Conservation (phyloP, 2,329 filamentous ascomycete genomes). For the Alternaria solani region DNA sequence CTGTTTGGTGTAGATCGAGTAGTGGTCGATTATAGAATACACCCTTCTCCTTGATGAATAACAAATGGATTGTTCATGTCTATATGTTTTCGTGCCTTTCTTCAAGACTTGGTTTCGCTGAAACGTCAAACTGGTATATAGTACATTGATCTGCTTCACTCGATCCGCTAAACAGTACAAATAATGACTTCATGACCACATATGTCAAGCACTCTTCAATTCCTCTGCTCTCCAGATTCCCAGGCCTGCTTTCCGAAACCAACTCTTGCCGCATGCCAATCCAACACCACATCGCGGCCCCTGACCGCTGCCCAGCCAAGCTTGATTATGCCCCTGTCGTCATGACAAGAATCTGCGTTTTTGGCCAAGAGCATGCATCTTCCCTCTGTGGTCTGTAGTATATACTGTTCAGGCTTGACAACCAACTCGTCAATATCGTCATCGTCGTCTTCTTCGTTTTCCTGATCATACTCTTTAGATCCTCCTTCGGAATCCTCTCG, state of each 20-base stretch:
- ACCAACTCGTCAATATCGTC: slow-evolving; percentile 16
- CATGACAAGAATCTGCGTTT: slow-evolving; percentile 7
- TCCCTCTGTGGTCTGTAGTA: slow-evolving; percentile 17
- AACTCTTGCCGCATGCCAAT: slow-evolving; percentile 19
- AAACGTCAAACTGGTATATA: not conserved
- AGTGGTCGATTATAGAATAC: too few relatives aligned
- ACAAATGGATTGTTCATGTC: not conserved
- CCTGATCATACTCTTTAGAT: not conserved
- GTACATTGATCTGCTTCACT: not conserved
- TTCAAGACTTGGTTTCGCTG: not conserved
- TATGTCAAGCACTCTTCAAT: not conserved
- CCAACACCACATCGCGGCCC: slow-evolving; percentile 25
- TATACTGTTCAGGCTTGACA: slow-evolving; percentile 27
- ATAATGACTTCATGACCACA: not conserved
- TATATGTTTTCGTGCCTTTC: not conserved
- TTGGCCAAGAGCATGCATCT: slow-evolving; percentile 24
- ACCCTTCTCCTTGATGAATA: not conserved
- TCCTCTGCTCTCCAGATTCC: not conserved
- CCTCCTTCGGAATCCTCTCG: not conserved
- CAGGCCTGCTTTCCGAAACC: slow-evolving; percentile 10
- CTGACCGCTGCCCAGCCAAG: slow-evolving; percentile 32
- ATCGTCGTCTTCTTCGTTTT: slow-evolving; percentile 11
- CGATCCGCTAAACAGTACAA: not conserved
- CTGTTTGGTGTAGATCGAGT: slow-evolving; percentile 6
- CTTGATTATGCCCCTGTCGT: not conserved